Evolutionary conservation across 2,329 filamentous ascomycete species (phyloP), one percentile per base, ranked within the genome.

Genomic region (Pyricularia grisea): DNA sequence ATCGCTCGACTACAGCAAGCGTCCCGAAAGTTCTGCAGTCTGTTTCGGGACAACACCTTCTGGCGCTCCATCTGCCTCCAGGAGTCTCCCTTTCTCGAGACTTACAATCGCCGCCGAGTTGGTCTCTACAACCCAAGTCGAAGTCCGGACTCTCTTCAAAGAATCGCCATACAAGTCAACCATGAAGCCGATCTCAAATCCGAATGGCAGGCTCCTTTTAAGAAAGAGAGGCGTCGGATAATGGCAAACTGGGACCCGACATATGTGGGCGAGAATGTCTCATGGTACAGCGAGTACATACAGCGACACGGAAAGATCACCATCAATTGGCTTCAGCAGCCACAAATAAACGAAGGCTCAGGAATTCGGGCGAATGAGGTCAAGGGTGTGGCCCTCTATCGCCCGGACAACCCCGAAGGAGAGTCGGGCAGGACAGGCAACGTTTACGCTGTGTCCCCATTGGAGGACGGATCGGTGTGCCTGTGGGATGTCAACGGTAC

Each of bases 251-350:
- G 93, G 93, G 92, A 97, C 73, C 92, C 92, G 0, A 87, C 87
- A 0, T 93, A 90, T 72, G 86, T 88, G 0, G 81, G 79, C 4
- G 93, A 97, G 78, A 82, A 82, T 60, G 83, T 94, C 25, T 88
- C 91, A 66, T 97, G 93, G 90, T 97, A 97, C 77, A 86, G 91
- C 69, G 94, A 97, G 78, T 97, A 93, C 75, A 90, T 96, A 71
- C 92, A 94, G 68, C 86, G 94, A 42, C 85, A 94, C 78, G 93
- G 88, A 0, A 88, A 90, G 0, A 83, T 93, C n/a, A 84, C 84
- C 17, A 82, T 93, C 68, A 90, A 86, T 73, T 97, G 94, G 94
- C 82, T 96, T 61, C 85, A 93, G 75, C 83, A 87, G 68, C 88
- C 90, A 10, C 78, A 79, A 11, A 75, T 82, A 58, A 75, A 74